phyloP scores from a whole-genome alignment of 768 basidiomycete species.

The Crucibulum laeve region DNA sequence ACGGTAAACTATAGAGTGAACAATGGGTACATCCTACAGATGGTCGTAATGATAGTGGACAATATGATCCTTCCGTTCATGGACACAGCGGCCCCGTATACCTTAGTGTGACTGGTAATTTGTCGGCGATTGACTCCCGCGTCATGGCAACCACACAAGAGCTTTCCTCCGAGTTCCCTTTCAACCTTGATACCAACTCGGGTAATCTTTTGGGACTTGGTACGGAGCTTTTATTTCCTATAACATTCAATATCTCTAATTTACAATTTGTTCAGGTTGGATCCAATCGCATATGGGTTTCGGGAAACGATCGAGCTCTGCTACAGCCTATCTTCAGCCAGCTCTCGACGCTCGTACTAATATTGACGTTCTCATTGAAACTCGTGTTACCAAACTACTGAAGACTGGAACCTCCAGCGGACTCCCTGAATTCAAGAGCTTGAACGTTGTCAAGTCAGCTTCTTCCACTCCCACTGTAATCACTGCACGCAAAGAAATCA shows the following conservation, averaged over 20 bases:
- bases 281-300: slow-evolving; percentile 5
- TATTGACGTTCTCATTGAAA: slow-evolving; percentile 9
- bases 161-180: background rate
- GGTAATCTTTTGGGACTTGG: slow-evolving; percentile 1
- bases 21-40: background rate
- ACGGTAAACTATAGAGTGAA: background rate
- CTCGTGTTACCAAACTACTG: slow-evolving; percentile 13
- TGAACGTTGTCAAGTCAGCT: background rate
- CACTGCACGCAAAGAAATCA: slow-evolving; percentile 44
- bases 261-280: slow-evolving; percentile 4
- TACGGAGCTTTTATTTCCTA: background rate
- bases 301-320: slow-evolving; percentile 12
- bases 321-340: slow-evolving; percentile 12
- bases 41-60: slow-evolving; percentile 1
- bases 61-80: slow-evolving; percentile 6
- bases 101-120: background rate
- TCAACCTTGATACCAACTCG: slow-evolving; percentile 1
- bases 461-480: slow-evolving; percentile 2
- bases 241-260: background rate
- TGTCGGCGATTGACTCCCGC: background rate
- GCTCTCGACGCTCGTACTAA: slow-evolving; percentile 6
- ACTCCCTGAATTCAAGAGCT: background rate
- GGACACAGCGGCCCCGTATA: background rate
- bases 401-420: background rate
- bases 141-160: slow-evolving; percentile 6